Conservation (phyloP, 805 yeast genomes). For the Candida verbasci region DNA sequence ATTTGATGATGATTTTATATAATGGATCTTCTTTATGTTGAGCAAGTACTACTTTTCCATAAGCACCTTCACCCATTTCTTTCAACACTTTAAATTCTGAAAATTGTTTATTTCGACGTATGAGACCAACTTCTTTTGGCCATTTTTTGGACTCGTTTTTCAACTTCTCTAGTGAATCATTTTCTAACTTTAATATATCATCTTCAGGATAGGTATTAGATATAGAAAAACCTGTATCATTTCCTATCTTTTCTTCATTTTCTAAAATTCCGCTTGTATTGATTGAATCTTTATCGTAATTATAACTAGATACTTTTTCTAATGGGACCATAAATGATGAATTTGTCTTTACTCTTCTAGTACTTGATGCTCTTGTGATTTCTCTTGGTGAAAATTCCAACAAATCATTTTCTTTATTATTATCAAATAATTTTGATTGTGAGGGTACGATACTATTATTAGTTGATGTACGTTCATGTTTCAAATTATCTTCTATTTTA, state of each 20-base stretch:
- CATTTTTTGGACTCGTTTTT: conserved; percentile 37
- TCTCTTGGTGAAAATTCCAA: conserved; percentile 8
- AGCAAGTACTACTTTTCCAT: conserved; percentile 87
- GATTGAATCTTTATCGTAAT: background rate
- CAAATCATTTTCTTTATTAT: conserved; percentile 12
- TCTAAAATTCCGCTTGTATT: background rate
- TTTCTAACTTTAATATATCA: conserved; percentile 43
- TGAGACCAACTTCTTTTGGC: conserved; percentile 55
- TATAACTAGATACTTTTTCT: background rate
- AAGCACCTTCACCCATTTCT: conserved; percentile 93
- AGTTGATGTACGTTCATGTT: background rate
- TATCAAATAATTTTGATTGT: conserved; percentile 47
- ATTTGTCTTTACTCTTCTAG: conserved; percentile 17
- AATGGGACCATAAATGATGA: conserved; percentile 10
- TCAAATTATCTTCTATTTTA: background rate
- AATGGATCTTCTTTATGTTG: conserved; percentile 57
- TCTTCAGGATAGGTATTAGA: conserved; percentile 30
- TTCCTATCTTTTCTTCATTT: background rate
- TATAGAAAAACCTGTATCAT: conserved; percentile 9
- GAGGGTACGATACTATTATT: conserved; percentile 39
- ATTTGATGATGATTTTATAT: conserved; percentile 74
- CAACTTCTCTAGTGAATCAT: conserved; percentile 36
- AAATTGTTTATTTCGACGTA: conserved; percentile 66
- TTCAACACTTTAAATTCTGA: conserved; percentile 67
- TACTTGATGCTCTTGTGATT: conserved; percentile 31